Evolutionary conservation across 2,329 filamentous ascomycete species (phyloP).

Genomic region (Phyllosticta citrichinensis): DNA sequence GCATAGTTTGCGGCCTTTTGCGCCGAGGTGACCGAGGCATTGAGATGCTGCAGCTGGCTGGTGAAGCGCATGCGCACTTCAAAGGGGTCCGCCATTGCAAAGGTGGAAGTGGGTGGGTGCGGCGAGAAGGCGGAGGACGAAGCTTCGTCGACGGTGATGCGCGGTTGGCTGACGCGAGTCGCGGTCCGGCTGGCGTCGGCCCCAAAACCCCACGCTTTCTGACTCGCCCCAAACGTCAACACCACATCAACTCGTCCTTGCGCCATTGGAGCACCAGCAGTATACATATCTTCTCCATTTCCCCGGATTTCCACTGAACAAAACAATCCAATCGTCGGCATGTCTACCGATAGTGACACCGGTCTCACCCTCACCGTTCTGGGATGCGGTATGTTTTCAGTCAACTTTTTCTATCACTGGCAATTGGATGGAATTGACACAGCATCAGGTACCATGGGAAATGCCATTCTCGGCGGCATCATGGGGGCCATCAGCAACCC

Average conservation of each 20-base stretch:
- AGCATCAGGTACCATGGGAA: constrained; percentile 65
- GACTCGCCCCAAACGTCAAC: background rate
- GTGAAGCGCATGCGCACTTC: constrained; percentile 98
- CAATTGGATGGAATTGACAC: background rate
- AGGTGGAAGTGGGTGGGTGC: background rate
- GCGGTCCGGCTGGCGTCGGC: constrained; percentile 8
- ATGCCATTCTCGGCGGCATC: constrained; percentile 73
- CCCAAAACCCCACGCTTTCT: background rate
- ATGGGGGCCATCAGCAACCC: constrained; percentile 54
- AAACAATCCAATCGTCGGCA: background rate
- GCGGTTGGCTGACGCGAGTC: background rate
- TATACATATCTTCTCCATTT: background rate
- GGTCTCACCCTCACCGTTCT: constrained; percentile 66
- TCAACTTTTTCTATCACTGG: background rate
- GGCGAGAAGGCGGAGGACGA: background rate
- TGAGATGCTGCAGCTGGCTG: constrained; percentile 76
- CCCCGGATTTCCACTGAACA: background rate
- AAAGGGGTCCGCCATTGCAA: constrained; percentile 70
- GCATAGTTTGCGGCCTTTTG: constrained; percentile 94
- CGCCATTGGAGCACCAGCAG: constrained; percentile 1
- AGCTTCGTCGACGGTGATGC: background rate
- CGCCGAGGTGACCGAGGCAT: constrained; percentile 77
- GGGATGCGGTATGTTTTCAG: constrained; percentile 59
- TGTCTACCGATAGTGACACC: constrained; percentile 15
- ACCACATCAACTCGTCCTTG: background rate